These are phyloP conservation scores for Stephania yunnanensis DNA, from an alignment of 164 flowering plant genomes.

Conservation along the genomic window DNA sequence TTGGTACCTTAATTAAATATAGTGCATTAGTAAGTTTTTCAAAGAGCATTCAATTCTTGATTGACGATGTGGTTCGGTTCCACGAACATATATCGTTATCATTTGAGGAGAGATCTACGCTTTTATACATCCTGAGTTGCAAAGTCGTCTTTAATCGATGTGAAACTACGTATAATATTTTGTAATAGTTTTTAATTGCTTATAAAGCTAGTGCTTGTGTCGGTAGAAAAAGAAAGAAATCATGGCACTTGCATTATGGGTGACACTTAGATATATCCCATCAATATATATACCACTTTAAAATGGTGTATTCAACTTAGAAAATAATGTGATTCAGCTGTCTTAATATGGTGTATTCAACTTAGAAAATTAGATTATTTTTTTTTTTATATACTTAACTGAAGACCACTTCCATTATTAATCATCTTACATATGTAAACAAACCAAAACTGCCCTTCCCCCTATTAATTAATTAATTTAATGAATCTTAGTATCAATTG, in stretches of 20 bases:
- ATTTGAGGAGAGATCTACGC: too few relatives aligned
- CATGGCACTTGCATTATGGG: neutral
- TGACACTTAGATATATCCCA: neutral
- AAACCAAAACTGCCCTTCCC: neutral
- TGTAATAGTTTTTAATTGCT: neutral
- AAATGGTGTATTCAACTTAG: neutral
- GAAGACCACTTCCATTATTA: too few relatives aligned
- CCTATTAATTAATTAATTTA: neutral
- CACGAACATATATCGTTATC: too few relatives aligned
- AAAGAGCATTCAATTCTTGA: neutral
- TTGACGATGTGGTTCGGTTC: neutral
- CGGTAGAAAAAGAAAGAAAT: neutral
- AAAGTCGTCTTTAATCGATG: too few relatives aligned
- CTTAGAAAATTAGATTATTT: neutral
- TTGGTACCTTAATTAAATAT: neutral
- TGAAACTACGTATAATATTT: too few relatives aligned
- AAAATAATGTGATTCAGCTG: neutral
- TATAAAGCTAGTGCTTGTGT: neutral
- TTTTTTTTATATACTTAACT: too few relatives aligned
- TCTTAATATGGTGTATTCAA: too few relatives aligned
- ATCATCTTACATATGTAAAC: neutral
- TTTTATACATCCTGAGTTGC: too few relatives aligned
- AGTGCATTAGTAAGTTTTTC: neutral
- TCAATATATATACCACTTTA: neutral
- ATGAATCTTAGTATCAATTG: neutral